These are phyloP conservation scores for Rhodotorula babjevae DNA, from an alignment of 768 basidiomycete genomes.

Conservation along the genomic window DNA sequence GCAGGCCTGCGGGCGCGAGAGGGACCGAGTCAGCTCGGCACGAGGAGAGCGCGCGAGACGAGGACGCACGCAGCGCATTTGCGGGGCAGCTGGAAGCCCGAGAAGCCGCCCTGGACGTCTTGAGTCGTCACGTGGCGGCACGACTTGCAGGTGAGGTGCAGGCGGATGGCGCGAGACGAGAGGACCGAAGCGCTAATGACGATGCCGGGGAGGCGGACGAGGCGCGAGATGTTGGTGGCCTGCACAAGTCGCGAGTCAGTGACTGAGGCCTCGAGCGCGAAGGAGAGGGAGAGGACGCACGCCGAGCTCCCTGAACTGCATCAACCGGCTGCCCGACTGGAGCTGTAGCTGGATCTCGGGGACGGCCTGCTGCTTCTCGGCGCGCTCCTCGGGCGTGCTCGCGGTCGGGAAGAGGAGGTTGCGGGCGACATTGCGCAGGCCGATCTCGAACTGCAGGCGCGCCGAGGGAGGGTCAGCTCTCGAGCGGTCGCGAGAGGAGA, in stretches of 20 bases:
- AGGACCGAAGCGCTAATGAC: constrained; percentile 94
- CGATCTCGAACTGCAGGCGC: constrained; percentile 73
- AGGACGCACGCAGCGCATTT: constrained; percentile 65
- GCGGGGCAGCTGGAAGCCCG: constrained; percentile 62
- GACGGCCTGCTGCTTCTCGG: constrained; percentile 46
- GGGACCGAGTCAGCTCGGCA: background rate
- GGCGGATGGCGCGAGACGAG: constrained; percentile 83
- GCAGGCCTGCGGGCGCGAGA: constrained; percentile 49
- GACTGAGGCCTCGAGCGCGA: too few species aligned
- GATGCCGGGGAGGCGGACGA: constrained; percentile 94
- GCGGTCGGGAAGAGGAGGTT: constrained; percentile 71
- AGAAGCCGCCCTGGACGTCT: constrained; percentile 48
- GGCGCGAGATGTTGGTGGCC: constrained; percentile 86
- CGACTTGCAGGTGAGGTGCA: constrained; percentile 86
- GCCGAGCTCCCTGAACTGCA: constrained; percentile 87
- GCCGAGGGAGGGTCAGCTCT: background rate
- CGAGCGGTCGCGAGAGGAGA: background rate
- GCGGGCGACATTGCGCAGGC: constrained; percentile 76
- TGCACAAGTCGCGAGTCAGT: constrained; percentile 28
- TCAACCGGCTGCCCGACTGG: constrained; percentile 82
- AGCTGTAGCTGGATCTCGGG: constrained; percentile 81
- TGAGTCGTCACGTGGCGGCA: constrained; percentile 76
- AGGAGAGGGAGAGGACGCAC: constrained; percentile 48
- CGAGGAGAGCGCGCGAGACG: background rate
- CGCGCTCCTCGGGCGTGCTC: constrained; percentile 35